phyloP scores from a whole-genome alignment of 1,139 yeast species.

The Yamadazyma membranifaciens region DNA sequence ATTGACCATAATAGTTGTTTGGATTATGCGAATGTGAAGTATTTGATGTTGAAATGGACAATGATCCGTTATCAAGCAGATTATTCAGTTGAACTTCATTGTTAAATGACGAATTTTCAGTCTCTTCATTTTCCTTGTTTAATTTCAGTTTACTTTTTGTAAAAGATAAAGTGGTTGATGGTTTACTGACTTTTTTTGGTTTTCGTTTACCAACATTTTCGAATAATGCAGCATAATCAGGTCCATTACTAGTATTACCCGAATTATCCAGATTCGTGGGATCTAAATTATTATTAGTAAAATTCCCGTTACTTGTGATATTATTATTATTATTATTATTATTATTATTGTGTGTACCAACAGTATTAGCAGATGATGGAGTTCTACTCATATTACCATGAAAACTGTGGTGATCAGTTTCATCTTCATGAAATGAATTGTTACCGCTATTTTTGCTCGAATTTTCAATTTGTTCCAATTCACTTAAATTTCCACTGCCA shows the following conservation, averaged over 20 bases:
- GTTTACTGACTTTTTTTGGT: constrained; percentile 28
- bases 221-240: constrained; percentile 47
- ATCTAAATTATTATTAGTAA: constrained; percentile 3
- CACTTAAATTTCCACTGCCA: neutral
- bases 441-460: constrained; percentile 14
- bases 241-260: constrained; percentile 14
- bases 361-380: constrained; percentile 24
- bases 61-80: constrained; percentile 15
- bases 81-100: constrained; percentile 16
- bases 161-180: constrained; percentile 10
- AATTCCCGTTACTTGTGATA: neutral
- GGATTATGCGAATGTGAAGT: constrained; percentile 16
- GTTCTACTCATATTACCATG: constrained; percentile 21
- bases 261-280: constrained; percentile 6
- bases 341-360: constrained; percentile 14
- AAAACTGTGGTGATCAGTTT: constrained; percentile 6
- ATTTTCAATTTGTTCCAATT: constrained; percentile 10
- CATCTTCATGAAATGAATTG: constrained; percentile 12
- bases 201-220: constrained; percentile 44
- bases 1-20: constrained; percentile 1
- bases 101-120: constrained; percentile 6
- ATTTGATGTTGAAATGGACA: constrained; percentile 21
- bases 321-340: constrained; percentile 10
- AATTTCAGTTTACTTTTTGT: constrained; percentile 15
- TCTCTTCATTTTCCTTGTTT: constrained; percentile 7